Evolutionary conservation across 2,329 filamentous ascomycete species (phyloP), one percentile per base, ranked within the genome.

Genomic region (Xylariaceae sp.): DNA sequence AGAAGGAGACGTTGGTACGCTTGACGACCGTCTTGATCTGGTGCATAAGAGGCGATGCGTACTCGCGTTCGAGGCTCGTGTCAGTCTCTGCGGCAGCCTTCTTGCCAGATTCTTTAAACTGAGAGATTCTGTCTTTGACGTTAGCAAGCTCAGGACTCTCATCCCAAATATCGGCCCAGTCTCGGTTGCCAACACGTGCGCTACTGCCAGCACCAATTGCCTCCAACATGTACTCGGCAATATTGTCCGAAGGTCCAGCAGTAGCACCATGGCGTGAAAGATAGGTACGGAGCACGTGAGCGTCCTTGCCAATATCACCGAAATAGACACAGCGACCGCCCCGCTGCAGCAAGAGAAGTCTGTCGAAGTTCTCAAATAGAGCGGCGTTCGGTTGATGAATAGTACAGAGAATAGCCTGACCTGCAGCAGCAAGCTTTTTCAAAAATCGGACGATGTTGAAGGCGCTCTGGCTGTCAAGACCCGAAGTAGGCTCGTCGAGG

Each of bases 371-470:
- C 70, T 94, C 89, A 63, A 96, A 96, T 0, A 96, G 79, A 0
- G 89, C 86, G 13, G 89, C 89, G 61, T 92, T 93, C 1, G 92
- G 91, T 69, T 96, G 92, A 70, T 96, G 92, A 59, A 96, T 96
- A 0, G 92, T 96, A 74, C 91, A 95, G 3, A 96, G 81, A 62
- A 96, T 91, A 8, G 91, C 91, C 68, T 96, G 92, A 1, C 91
- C 92, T 2, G 88, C 88, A n/a, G 81, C 78, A 43, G 88, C 85
- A 5, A 91, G 80, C 73, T 91, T 91, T 64, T 84, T 84, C n/a
- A 92, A 75, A 77, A 91, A 89, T 27, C 87, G 85, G 21, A 90
- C 85, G 60, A 91, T 91, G 71, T 89, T 89, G 75, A 87, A 91
- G 15, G 88, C 87, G 51, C 81, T 85, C 68, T 89, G 85, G 24